Conservation (phyloP, 371 early-diverging fungal species). For the Apophysomyces elegans region DNA sequence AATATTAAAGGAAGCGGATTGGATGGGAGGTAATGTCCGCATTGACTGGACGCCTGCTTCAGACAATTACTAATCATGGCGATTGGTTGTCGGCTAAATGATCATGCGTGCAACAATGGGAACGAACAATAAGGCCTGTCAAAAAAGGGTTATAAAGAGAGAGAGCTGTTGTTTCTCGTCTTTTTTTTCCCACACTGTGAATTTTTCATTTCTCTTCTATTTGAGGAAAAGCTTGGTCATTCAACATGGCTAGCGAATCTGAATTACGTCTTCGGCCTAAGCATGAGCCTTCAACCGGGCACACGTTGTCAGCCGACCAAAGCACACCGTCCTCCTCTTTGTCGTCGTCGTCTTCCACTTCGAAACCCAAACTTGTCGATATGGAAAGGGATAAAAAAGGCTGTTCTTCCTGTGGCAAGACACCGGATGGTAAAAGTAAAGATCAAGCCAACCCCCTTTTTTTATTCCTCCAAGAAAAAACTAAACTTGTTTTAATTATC, state of each 20-base stretch:
- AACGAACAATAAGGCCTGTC: no score
- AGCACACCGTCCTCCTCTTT: neutral
- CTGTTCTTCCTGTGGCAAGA: slow-evolving; percentile 59
- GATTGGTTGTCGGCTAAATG: neutral
- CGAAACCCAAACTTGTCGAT: slow-evolving; percentile 5
- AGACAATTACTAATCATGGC: no score
- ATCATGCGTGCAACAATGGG: neutral
- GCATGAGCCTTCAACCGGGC: neutral
- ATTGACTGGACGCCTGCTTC: no score
- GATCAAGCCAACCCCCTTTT: no score
- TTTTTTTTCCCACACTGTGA: neutral
- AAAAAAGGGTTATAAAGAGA: no score
- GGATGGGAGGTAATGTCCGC: no score
- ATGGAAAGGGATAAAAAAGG: slow-evolving; percentile 38
- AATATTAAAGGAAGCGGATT: no score
- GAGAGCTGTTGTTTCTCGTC: no score
- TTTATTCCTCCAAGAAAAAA: neutral
- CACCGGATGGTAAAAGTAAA: slow-evolving; percentile 62
- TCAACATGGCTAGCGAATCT: slow-evolving; percentile 9
- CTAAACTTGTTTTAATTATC: neutral
- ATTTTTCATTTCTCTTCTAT: neutral
- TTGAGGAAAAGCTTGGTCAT: neutral
- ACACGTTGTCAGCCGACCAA: neutral
- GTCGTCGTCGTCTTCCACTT: neutral
- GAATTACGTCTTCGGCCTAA: slow-evolving; percentile 2